These are phyloP conservation scores for Trichoderma oligosporum DNA, from an alignment of 2,329 filamentous ascomycete species.

Conservation along the genomic window DNA sequence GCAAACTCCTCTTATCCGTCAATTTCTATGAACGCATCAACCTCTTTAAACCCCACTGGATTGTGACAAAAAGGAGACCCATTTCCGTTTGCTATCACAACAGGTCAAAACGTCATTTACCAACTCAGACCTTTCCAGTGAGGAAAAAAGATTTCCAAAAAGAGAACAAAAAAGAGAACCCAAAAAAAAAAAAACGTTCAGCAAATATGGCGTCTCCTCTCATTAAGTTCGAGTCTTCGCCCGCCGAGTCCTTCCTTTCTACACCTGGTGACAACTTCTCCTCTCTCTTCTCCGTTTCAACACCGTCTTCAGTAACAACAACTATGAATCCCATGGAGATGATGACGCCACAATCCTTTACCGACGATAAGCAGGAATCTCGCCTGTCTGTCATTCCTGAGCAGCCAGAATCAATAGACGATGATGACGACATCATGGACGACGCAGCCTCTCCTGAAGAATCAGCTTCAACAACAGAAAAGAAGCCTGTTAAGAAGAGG, in stretches of 20 bases:
- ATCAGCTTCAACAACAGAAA: conserved; percentile 41
- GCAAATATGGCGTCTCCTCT: conserved; percentile 42
- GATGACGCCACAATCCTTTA: conserved; percentile 45
- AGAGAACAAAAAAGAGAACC: neutral
- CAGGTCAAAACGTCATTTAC: conserved; percentile 8
- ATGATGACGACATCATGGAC: neutral
- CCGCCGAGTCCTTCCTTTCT: conserved; percentile 52
- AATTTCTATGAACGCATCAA: neutral
- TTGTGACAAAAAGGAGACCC: neutral
- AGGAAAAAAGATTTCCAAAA: too few species aligned
- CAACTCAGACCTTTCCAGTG: neutral
- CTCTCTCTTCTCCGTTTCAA: conserved; percentile 43
- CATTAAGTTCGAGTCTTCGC: conserved; percentile 52
- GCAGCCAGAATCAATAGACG: conserved; percentile 10
- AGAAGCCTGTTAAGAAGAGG: conserved; percentile 83
- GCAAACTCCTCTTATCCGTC: neutral
- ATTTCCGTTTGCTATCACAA: conserved; percentile 22
- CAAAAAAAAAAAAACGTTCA: neutral
- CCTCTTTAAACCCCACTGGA: conserved; percentile 6
- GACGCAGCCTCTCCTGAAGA: neutral
- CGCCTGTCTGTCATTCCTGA: conserved; percentile 27
- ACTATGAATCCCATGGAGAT: conserved; percentile 47
- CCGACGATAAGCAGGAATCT: conserved; percentile 31
- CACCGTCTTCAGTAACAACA: conserved; percentile 29
- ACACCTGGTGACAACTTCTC: conserved; percentile 47